Conservation (phyloP, 2,329 filamentous ascomycete species). For the Rosellinia necatrix region DNA sequence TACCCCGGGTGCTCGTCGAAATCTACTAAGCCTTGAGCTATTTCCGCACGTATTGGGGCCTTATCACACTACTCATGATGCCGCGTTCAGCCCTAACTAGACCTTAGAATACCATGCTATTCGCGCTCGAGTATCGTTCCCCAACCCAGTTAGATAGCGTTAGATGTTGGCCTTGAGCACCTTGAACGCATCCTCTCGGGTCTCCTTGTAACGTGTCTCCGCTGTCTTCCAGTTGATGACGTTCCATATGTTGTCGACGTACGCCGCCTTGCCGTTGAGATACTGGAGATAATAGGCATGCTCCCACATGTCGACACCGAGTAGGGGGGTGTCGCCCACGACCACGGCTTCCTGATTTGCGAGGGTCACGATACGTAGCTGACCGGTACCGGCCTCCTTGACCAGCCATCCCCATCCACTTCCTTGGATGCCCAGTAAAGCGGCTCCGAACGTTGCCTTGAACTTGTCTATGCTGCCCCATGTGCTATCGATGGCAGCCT, state of each 20-base stretch:
- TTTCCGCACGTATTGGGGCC: no score
- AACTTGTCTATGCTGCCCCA: slow-evolving; percentile 74
- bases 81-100: no score
- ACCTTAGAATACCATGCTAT: background rate
- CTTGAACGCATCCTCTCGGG: slow-evolving; percentile 39
- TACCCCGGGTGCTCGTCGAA: no score
- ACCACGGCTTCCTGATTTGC: slow-evolving; percentile 84
- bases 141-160: no score
- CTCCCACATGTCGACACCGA: slow-evolving; percentile 91
- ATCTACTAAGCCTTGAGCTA: no score
- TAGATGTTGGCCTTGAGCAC: slow-evolving; percentile 37
- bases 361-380: slow-evolving; percentile 75
- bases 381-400: slow-evolving; percentile 62
- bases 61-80: no score
- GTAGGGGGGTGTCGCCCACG: slow-evolving; percentile 65
- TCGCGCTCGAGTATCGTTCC: no score
- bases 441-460: slow-evolving; percentile 66
- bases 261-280: slow-evolving; percentile 74
- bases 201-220: slow-evolving; percentile 60
- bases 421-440: slow-evolving; percentile 74
- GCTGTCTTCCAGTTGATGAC: slow-evolving; percentile 78
- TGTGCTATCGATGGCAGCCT: slow-evolving; percentile 62
- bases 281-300: slow-evolving; percentile 91
- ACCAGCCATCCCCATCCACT: slow-evolving; percentile 91
- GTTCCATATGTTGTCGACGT: slow-evolving; percentile 77